A percentile compares a stretch with the other conserved stretches of the same genome.
Conservation (phyloP, 345 rosid genomes). For the Eutrema japonicum region DNA sequence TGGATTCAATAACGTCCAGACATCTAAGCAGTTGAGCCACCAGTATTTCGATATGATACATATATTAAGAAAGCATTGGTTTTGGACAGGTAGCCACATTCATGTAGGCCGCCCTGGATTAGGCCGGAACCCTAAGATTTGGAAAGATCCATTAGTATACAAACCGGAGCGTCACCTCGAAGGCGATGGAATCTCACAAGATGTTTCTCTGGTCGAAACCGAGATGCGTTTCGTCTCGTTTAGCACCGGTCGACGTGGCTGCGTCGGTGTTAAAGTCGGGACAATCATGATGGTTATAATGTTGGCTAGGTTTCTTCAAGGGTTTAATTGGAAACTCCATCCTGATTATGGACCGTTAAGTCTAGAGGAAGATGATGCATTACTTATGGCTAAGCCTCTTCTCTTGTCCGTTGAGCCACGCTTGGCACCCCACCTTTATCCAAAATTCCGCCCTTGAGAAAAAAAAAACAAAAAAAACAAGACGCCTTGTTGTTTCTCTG, state of each 20-base stretch:
- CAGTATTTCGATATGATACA: neutral
- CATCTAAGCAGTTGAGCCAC: neutral
- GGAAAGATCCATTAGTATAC: constrained; percentile 43
- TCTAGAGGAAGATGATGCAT: constrained; percentile 40
- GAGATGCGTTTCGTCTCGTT: constrained; percentile 45
- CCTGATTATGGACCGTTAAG: constrained; percentile 19
- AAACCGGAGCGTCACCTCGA: constrained; percentile 45
- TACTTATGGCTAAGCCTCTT: constrained; percentile 45
- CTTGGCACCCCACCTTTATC: constrained; percentile 40
- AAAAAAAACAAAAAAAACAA: neutral
- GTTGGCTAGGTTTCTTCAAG: constrained; percentile 49
- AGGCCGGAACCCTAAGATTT: constrained; percentile 39
- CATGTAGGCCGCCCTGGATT: constrained; percentile 37
- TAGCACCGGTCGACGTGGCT: constrained; percentile 48
- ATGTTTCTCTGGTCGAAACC: constrained; percentile 39
- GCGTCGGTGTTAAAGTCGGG: constrained; percentile 43
- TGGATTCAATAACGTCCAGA: too few species aligned
- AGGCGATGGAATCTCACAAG: constrained; percentile 26
- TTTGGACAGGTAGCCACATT: constrained; percentile 46
- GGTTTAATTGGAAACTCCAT: constrained; percentile 35
- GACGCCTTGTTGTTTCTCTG: constrained; percentile 2
- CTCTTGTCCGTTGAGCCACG: constrained; percentile 40
- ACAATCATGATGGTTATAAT: constrained; percentile 44
- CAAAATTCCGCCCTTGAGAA: constrained; percentile 27
- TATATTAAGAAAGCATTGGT: neutral